Base-by-base conservation (phyloP, 2,329 filamentous ascomycete species). In the Trematosphaeria pertusa region DNA sequence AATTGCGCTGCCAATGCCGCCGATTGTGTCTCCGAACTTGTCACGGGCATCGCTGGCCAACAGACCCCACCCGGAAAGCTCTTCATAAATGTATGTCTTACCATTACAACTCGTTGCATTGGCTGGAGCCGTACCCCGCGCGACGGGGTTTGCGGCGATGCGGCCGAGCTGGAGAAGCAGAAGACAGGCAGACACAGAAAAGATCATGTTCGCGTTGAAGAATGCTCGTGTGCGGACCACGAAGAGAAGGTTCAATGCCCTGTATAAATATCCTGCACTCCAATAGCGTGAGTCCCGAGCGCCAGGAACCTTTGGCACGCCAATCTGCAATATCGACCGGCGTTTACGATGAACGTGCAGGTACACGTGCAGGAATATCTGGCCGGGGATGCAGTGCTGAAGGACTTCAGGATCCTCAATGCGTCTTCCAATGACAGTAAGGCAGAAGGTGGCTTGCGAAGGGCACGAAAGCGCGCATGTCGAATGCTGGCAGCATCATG, bases 1-100 rank as follows among this genome's bases (percentile, higher is more conserved):
- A 57, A 87, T 81, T 10, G 84, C 78, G 46, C 82, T 87, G 7
- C 87, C 87, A 40, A 87, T 76, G 1, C 85, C 84, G 28, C 84
- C 85, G 21, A 89, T 73, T 0, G 86, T 89, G 62, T 90, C 87
- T 21, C 85, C 85, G 56, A 81, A 86, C 62, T 86, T 85, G 71
- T 90, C 87, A 22, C 78, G 74, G 2, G 80, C 78, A 59, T 85
- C 77, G 22, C 77, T 76, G 0, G 80, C 71, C 3, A 89, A 70
- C 44, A 76, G 79, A 4, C 87, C 87, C 61, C 85, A 89, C 8
- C 87, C 87, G 4, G 83, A 85, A 8, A 91, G 79, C 46, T 81
- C 77, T 41, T 86, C 74, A 64, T 90, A 90, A n/a, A 80, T 76
- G 60, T 87, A 89, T 0, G 71, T 76, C 51, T 83, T 78, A 38